phyloP scores from a whole-genome alignment of 176 grass and related monocot species.

The Phoenix dactylifera region DNA sequence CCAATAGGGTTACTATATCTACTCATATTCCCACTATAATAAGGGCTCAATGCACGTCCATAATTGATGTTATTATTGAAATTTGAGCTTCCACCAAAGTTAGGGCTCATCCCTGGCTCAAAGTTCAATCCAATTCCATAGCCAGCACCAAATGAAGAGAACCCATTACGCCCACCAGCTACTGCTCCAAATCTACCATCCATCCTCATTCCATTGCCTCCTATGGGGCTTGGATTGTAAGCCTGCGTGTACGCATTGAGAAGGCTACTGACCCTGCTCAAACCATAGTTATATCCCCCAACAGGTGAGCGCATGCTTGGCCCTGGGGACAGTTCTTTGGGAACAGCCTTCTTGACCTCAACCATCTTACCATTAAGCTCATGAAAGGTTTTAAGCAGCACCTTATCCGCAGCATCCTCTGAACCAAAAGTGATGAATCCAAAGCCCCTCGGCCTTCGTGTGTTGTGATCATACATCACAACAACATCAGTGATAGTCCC shows the following conservation, averaged over 20 bases:
- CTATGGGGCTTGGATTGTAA: conserved; percentile 45
- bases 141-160: conserved; percentile 55
- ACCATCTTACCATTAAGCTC: conserved; percentile 96
- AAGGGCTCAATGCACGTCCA: conserved; percentile 57
- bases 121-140: conserved; percentile 66
- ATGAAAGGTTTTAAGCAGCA: conserved; percentile 72
- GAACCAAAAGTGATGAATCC: conserved; percentile 97
- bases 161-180: conserved; percentile 44
- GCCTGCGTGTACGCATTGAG: conserved; percentile 62
- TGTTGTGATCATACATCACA: conserved; percentile 96
- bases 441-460: conserved; percentile 83
- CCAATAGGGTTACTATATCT: conserved; percentile 43
- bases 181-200: conserved; percentile 68
- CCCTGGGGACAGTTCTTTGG: conserved; percentile 87
- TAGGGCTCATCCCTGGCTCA: conserved; percentile 41
- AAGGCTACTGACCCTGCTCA: conserved; percentile 64
- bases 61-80: conserved; percentile 40
- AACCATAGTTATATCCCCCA: conserved; percentile 42
- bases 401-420: conserved; percentile 74
- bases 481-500: conserved; percentile 83
- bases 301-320: conserved; percentile 53
- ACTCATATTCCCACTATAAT: conserved; percentile 55
- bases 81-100: conserved; percentile 46
- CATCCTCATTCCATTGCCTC: conserved; percentile 66
- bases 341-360: conserved; percentile 91